Evolutionary conservation across 2,329 filamentous ascomycete species (phyloP), one percentile per base, ranked within the genome.

Genomic region (Microsporum audouinii): DNA sequence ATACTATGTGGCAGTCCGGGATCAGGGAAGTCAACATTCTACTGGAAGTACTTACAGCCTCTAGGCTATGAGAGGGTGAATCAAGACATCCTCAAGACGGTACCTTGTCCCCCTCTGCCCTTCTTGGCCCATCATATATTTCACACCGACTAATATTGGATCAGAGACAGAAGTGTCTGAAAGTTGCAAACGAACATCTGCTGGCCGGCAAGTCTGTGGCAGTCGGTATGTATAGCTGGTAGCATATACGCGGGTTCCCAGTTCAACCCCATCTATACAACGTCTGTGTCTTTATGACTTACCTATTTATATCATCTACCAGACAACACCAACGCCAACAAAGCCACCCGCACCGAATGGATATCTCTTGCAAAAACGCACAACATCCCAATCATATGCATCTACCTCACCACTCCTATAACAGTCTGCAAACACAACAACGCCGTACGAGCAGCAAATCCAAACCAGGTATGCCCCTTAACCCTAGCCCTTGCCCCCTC

Each of bases 271-370:
- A 34, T 49, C 29, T 56, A 36, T 29, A 23, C 8, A 7, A 36
- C n/a, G 5, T 6, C n/a, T 17, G 17, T 17, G 31, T 7, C 33
- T 5, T 14, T n/a, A 36, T 56, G 33, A 63, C 61, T 60, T 58
- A 58, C 55, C 49, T 55, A 29, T 31, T n/a, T 61, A 62, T 59
- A 5, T 61, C 59, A 66, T 33, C 23, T 33, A 33, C 61, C 59
- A 94, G 94, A 99, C 74, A 97, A 96, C 72, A 97, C 94, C n/a
- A 99, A 99, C 71, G 84, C 91, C 34, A 88, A 95, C 74, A 72
- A 79, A 8, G 87, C 89, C 59, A 89, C 87, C 29, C 82, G 94
- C 65, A 80, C 82, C n/a, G 76, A 88, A 63, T 97, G 92, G 92
- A 75, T 89, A 36, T 77, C 83, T 31, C 75, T 97, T 34, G 91